Percentiles rank a stretch among this genome's conserved stretches.
Conservation (phyloP, 2,329 filamentous ascomycete genomes). For the Penicillium fuscoglaucum region DNA sequence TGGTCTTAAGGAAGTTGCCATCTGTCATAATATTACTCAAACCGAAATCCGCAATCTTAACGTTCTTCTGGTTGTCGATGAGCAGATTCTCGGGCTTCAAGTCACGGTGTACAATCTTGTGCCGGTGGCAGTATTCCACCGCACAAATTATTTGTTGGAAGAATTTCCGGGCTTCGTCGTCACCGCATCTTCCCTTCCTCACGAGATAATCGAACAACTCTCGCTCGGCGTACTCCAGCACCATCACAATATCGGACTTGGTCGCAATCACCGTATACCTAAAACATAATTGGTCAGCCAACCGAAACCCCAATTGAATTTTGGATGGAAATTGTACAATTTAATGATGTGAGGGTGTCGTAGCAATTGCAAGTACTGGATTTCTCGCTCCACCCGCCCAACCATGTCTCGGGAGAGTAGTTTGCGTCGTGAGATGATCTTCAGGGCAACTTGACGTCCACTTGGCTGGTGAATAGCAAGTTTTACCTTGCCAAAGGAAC, state of each 20-base stretch:
- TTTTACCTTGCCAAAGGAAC: constrained; percentile 98
- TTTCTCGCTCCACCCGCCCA: constrained; percentile 93
- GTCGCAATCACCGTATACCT: constrained; percentile 98
- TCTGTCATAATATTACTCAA: constrained; percentile 99
- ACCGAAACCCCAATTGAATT: background rate
- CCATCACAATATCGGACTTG: constrained; percentile 94
- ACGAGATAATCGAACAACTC: constrained; percentile 99
- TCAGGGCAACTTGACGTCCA: constrained; percentile 92
- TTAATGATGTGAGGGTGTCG: constrained; percentile 99
- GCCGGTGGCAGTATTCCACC: constrained; percentile 96
- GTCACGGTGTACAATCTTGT: constrained; percentile 98
- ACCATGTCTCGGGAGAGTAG: constrained; percentile 97
- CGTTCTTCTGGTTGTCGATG: constrained; percentile 91
- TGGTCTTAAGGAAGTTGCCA: constrained; percentile 97
- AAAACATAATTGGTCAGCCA: constrained; percentile 21
- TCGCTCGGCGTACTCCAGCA: constrained; percentile 93
- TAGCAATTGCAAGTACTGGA: constrained; percentile 93
- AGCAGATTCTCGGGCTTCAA: constrained; percentile 96
- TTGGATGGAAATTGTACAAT: constrained; percentile 59
- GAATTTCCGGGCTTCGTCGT: constrained; percentile 91
- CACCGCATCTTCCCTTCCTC: constrained; percentile 85
- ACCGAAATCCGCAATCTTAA: constrained; percentile 99
- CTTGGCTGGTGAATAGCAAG: constrained; percentile 89
- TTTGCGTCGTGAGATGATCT: constrained; percentile 96
- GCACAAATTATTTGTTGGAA: constrained; percentile 99